Evolutionary conservation across 176 grass and related monocot species (phyloP).

Genomic region (Olyra latifolia): DNA sequence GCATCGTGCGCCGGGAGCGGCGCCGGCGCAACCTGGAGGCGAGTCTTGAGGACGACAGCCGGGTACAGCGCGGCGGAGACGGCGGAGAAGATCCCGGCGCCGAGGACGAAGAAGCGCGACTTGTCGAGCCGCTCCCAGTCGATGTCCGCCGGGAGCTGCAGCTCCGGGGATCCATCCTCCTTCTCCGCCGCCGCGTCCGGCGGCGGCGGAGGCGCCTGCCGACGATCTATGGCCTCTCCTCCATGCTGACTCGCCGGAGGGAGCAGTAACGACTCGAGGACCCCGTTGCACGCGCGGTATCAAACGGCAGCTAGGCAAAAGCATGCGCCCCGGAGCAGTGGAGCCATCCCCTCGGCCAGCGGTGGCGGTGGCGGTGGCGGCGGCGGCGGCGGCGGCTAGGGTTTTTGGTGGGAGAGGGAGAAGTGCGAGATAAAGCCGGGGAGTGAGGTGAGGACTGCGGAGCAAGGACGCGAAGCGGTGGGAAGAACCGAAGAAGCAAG

Average conservation of each 20-base stretch:
- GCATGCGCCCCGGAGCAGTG: background rate
- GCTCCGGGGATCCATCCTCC: slow-evolving; percentile 16
- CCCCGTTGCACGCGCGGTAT: background rate
- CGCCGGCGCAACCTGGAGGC: slow-evolving; percentile 53
- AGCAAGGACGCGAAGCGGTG: background rate
- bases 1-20: background rate
- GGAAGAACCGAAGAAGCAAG: slow-evolving; percentile 6
- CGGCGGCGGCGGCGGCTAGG: slow-evolving; percentile 46
- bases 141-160: slow-evolving; percentile 46
- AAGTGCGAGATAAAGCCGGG: background rate
- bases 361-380: slow-evolving; percentile 34
- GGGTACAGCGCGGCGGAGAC: slow-evolving; percentile 62
- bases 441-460: no score
- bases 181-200: slow-evolving; percentile 42
- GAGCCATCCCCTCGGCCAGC: background rate
- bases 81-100: slow-evolving; percentile 49
- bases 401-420: background rate
- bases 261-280: background rate
- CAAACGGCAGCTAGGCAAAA: background rate
- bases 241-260: slow-evolving; percentile 23
- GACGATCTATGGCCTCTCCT: slow-evolving; percentile 60
- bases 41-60: slow-evolving; percentile 77
- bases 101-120: slow-evolving; percentile 54
- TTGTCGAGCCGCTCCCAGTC: slow-evolving; percentile 56
- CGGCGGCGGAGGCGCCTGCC: slow-evolving; percentile 42